These are phyloP conservation scores for Biscutella laevigata DNA, from an alignment of 441 rosid genomes.

Conservation along the genomic window DNA sequence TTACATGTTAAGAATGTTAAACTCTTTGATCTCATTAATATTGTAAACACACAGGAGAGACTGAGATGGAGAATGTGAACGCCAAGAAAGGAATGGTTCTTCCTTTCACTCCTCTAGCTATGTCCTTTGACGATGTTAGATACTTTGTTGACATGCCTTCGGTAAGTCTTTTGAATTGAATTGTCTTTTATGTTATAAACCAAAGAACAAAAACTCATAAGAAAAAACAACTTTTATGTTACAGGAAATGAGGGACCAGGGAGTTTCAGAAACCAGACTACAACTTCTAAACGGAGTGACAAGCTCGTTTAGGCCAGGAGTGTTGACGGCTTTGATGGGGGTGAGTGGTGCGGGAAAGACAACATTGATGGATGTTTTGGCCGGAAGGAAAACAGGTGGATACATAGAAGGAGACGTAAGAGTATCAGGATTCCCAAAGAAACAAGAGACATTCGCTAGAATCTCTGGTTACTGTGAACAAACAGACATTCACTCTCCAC, in stretches of 20 bases:
- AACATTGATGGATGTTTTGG: slow-evolving; percentile 91
- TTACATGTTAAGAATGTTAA: not conserved
- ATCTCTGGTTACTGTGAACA: slow-evolving; percentile 94
- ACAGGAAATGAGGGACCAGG: slow-evolving; percentile 90
- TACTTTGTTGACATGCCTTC: slow-evolving; percentile 88
- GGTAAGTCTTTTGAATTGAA: slow-evolving; percentile 30
- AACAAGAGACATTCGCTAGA: slow-evolving; percentile 86
- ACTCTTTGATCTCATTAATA: not conserved
- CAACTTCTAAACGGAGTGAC: slow-evolving; percentile 66
- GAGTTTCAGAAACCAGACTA: slow-evolving; percentile 53
- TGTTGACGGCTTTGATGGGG: slow-evolving; percentile 88
- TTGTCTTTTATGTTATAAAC: not conserved
- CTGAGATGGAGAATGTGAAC: slow-evolving; percentile 33
- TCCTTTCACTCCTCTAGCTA: slow-evolving; percentile 79
- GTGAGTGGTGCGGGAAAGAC: slow-evolving; percentile 98
- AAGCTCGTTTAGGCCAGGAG: slow-evolving; percentile 80
- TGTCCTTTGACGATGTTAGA: slow-evolving; percentile 69
- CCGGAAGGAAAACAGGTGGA: too few relatives aligned
- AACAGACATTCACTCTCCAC: slow-evolving; percentile 82
- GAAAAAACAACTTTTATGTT: slow-evolving; percentile 16
- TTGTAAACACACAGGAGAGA: slow-evolving; percentile 15
- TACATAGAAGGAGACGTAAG: slow-evolving; percentile 72
- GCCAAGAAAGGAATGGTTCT: slow-evolving; percentile 80
- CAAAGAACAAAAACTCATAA: not conserved
- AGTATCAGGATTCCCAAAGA: slow-evolving; percentile 77